Evolutionary conservation across 306 rosid genomes (phyloP).

Genomic region (Albizia julibrissin): DNA sequence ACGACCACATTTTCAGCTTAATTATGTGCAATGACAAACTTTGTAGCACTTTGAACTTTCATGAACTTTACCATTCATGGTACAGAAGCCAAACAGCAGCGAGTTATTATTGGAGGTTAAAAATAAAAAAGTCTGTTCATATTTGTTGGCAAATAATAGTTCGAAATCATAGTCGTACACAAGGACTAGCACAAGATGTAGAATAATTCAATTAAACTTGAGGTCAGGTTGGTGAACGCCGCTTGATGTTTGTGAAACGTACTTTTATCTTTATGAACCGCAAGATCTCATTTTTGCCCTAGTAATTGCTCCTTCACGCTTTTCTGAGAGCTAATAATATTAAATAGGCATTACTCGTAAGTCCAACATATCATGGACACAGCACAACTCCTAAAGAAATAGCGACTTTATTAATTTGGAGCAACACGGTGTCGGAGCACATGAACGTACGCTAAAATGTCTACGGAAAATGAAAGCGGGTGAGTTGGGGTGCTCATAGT

Average conservation of each 20-base stretch:
- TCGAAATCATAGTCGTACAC: background rate
- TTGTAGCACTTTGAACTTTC: background rate
- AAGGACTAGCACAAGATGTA: background rate
- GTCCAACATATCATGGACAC: background rate
- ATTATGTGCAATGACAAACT: background rate
- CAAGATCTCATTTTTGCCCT: background rate
- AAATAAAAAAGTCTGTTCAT: background rate
- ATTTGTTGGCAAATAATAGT: background rate
- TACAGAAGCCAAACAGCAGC: background rate
- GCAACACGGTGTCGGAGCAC: conserved; percentile 1
- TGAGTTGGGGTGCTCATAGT: background rate
- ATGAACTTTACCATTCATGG: background rate
- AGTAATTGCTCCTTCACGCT: background rate
- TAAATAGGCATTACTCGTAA: background rate
- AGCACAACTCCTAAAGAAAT: background rate
- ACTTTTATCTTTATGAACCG: background rate
- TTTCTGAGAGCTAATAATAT: background rate
- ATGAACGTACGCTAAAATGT: conserved; percentile 5
- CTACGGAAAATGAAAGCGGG: background rate
- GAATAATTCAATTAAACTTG: background rate
- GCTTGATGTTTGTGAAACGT: background rate
- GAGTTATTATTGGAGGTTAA: background rate
- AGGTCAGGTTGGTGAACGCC: background rate
- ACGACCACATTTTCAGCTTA: background rate
- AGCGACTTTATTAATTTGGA: background rate